A percentile compares a stretch with the other conserved stretches of the same genome.
phyloP scores from a whole-genome alignment of 495 filamentous ascomycete species.

The Talaromyces borbonicus region DNA sequence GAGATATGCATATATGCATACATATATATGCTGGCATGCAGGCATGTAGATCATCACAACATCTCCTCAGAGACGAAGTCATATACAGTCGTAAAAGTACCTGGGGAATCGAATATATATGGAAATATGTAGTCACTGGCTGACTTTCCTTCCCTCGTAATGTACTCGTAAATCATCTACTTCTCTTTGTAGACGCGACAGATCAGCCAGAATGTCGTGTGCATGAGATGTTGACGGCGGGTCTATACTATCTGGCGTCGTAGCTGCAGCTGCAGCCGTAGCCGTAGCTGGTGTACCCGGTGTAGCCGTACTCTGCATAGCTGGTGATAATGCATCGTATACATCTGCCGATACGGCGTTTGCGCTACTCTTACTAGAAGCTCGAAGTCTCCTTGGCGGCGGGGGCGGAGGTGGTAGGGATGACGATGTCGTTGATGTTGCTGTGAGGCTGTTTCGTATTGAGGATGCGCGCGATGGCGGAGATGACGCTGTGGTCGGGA shows the following conservation, averaged over 20 bases:
- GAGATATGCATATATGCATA: background rate
- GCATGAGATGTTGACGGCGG: slow-evolving; percentile 26
- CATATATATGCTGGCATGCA: too few species aligned
- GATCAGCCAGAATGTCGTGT: slow-evolving; percentile 55
- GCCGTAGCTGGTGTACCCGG: too few species aligned
- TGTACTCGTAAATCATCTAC: slow-evolving; percentile 59
- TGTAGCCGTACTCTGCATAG: background rate
- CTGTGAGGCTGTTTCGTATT: slow-evolving; percentile 11
- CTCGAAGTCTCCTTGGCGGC: slow-evolving; percentile 48
- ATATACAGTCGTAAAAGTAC: too few species aligned
- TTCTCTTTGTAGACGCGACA: slow-evolving; percentile 58
- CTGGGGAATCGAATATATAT: too few species aligned
- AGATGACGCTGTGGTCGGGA: background rate
- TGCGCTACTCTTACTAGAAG: slow-evolving; percentile 39
- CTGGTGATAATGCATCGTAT: background rate
- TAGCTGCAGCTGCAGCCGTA: too few species aligned
- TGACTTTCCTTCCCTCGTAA: slow-evolving; percentile 31
- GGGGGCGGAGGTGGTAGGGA: slow-evolving; percentile 47
- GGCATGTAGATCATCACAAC: background rate
- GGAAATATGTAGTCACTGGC: slow-evolving; percentile 16
- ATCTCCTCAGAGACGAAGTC: background rate
- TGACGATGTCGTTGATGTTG: slow-evolving; percentile 11
- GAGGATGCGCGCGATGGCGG: slow-evolving; percentile 22
- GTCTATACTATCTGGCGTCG: too few species aligned
- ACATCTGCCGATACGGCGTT: background rate